A percentile compares a stretch with the other conserved stretches of the same genome.
phyloP scores from a whole-genome alignment of 345 rosid genomes.

The Barbarea vulgaris region DNA sequence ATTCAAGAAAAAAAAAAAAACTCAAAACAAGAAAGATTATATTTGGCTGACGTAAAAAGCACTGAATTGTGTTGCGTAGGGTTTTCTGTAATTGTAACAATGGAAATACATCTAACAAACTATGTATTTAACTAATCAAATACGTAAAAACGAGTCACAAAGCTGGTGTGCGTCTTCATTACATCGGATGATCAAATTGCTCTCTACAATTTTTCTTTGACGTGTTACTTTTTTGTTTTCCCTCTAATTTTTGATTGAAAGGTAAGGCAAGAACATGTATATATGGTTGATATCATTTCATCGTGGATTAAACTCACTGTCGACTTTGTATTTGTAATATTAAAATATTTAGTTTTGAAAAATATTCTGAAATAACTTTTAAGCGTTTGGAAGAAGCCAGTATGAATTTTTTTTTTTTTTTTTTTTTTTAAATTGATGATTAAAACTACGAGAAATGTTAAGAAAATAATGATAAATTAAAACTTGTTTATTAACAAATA shows the following conservation, averaged over 20 bases:
- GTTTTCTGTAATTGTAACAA: constrained; percentile 19
- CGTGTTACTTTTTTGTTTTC: neutral
- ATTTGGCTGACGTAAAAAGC: constrained; percentile 14
- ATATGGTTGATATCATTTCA: constrained; percentile 8
- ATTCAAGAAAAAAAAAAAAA: neutral
- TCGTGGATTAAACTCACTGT: neutral
- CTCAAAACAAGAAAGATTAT: neutral
- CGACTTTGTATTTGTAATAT: neutral
- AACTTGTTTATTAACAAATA: neutral
- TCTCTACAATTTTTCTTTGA: constrained; percentile 13
- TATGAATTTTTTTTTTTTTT: too few species aligned
- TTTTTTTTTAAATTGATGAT: neutral
- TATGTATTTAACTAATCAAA: neutral
- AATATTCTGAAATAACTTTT: neutral
- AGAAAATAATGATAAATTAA: neutral
- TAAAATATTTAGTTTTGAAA: neutral
- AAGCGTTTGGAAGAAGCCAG: neutral
- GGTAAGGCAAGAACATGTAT: neutral
- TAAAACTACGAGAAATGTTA: neutral
- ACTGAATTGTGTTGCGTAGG: constrained; percentile 27
- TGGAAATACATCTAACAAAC: constrained; percentile 21
- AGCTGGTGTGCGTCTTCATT: constrained; percentile 7
- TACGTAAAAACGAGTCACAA: constrained; percentile 25
- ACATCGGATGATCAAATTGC: constrained; percentile 23
- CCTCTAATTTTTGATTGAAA: constrained; percentile 15